Conservation (phyloP, 139 green algal genomes). For the Chlorella sp. region DNA sequence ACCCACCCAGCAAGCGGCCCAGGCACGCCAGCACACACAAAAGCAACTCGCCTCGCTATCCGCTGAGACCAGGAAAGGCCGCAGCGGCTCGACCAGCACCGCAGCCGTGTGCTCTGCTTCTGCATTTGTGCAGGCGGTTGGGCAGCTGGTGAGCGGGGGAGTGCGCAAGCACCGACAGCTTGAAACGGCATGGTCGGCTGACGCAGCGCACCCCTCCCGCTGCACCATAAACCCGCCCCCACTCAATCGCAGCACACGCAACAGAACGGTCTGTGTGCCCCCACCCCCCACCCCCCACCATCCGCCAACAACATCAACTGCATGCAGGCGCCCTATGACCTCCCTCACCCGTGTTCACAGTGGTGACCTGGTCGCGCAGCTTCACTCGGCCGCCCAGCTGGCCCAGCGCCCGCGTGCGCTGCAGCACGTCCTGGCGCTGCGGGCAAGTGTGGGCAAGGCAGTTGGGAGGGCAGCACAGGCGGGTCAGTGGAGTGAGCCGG, state of each 20-base stretch:
- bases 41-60: slow-evolving; percentile 41
- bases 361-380: slow-evolving; percentile 33
- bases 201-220: too few relatives aligned
- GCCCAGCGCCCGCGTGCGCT: background rate
- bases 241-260: too few relatives aligned
- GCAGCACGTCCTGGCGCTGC: slow-evolving; percentile 11
- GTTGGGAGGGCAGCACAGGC: too few relatives aligned
- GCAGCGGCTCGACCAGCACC: slow-evolving; percentile 80
- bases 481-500: too few relatives aligned
- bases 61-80: slow-evolving; percentile 59
- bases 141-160: background rate
- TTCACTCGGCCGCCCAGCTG: background rate
- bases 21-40: too few relatives aligned
- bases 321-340: background rate
- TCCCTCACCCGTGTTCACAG: slow-evolving; percentile 16
- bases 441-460: too few relatives aligned
- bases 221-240: too few relatives aligned
- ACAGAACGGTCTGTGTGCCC: too few relatives aligned
- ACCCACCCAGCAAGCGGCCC: too few relatives aligned
- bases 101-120: slow-evolving; percentile 42
- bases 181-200: too few relatives aligned
- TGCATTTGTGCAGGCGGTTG: background rate
- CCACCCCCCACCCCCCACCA: too few relatives aligned
- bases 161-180: too few relatives aligned
- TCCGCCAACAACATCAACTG: background rate